Base-by-base conservation (phyloP, 2,329 filamentous ascomycete species). In the Geosmithia flava region DNA sequence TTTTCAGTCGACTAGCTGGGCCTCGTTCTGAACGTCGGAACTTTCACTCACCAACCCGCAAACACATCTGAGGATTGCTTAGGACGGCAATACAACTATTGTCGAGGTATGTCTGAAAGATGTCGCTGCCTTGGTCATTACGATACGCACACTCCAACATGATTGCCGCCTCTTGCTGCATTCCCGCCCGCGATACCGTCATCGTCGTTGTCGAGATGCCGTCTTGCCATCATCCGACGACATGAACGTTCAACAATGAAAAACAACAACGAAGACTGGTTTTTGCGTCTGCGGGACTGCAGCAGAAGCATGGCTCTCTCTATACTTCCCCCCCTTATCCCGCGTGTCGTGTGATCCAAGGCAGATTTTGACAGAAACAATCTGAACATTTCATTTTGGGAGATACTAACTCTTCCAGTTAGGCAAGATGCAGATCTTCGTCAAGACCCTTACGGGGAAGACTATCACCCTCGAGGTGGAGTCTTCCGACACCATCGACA, bases 401-500 rank as follows among this genome's bases (percentile, higher is more conserved):
- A 16, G n/a, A 16, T 6, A 42, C 49, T 48, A 44, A 48, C 41
- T 29, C 27, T 44, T 11, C 29, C 27, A 48, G 47, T 39, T 61
- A 80, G 76, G 78, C 78, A 80, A 79, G 72, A 83, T 83, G 80
- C 80, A 83, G 77, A 83, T 83, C 70, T 85, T 85, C 76, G 81
- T 84, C 66, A 83, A 84, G 74, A 84, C 81, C 79, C 80, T 97
- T 64, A 97, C 93, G 87, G 93, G 93, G 69, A 97, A 97, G 86
- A 97, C 93, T 70, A 97, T 97, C 85, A 97, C 93, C 85, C 90
- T 98, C 65, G 93, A 98, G 89, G 93, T 97, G 76, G 93, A 97
- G 85, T 95, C 89, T 65, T 91, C 85, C 68, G 93, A 98, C 76
- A 97, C 91, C 68, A 97, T 98, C 75, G 93, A 97, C 83, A 97